These are phyloP conservation scores for Dendrobium nobile DNA, from an alignment of 106 monocot genomes.

Conservation along the genomic window DNA sequence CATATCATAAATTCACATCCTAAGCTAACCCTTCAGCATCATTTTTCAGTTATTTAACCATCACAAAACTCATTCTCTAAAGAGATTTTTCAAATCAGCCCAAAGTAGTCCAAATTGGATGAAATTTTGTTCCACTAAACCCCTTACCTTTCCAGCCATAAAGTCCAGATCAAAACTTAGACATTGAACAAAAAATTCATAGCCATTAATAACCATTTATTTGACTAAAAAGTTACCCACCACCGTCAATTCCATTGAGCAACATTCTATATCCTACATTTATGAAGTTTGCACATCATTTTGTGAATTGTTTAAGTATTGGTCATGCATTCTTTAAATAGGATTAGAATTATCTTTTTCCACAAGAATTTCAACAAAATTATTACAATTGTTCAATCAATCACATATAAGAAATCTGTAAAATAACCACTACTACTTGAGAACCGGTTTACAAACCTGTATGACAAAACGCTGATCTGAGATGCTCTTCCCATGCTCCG, in stretches of 20 bases:
- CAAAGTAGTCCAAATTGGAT: too few relatives aligned
- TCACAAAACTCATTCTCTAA: too few relatives aligned
- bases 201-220: too few relatives aligned
- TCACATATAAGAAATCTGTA: neutral
- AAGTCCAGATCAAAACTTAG: too few relatives aligned
- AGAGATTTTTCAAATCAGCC: too few relatives aligned
- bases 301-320: neutral
- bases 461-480: constrained; percentile 71
- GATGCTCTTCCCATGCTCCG: constrained; percentile 75
- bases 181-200: too few relatives aligned
- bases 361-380: neutral
- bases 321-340: neutral
- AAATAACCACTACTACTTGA: neutral
- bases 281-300: neutral
- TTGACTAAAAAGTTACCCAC: too few relatives aligned
- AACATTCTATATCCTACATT: neutral
- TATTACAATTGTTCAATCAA: neutral
- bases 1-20: too few relatives aligned
- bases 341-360: neutral
- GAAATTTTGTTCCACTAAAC: too few relatives aligned
- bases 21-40: too few relatives aligned
- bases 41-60: too few relatives aligned
- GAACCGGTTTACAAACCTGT: constrained; percentile 35
- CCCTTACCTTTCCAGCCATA: too few relatives aligned
- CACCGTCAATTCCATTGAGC: neutral